Base-by-base conservation (phyloP, 441 rosid species). In the Corymbia citriodora region DNA sequence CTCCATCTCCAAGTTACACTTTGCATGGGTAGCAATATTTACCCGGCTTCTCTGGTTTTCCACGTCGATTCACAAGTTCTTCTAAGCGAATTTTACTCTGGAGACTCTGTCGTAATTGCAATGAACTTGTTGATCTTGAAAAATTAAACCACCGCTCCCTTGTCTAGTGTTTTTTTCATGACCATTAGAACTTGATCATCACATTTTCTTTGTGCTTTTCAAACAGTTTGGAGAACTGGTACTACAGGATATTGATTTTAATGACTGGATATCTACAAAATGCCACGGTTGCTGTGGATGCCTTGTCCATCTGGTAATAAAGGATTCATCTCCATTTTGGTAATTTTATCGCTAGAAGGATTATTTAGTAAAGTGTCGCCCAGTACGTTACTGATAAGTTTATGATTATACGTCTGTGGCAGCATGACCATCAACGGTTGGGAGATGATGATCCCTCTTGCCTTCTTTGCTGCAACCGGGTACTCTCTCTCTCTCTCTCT, bases 361-460 rank as follows among this genome's bases (percentile, higher is more conserved):
- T 79, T 79, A 79, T 79, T 12, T 52, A 45, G 18, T 79, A 14
- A 45, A 79, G n/a, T 79, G 85, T 21, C 52, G 10, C 10, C 10
- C 6, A 0, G 29, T 79, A 79, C 1, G 52, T 23, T 14, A 12
- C n/a, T 79, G 23, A 79, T 40, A 79, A 79, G 85, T 79, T 79
- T 12, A 45, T 23, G 48, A 27, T 23, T 8, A 1, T 7, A 45
- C 2, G 52, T 79, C 52, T 23, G 23, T 79, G 52, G n/a, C 70
- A 87, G 88, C 88, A 87, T 87, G 70, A 55, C 45, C 88, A 55
- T 87, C 88, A 87, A 87, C 33, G 88, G 88, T 54, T 87, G 88
- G 88, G 70, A 55, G 88, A 87, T 87, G 88, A 87, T 87, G 88
- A 87, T 87, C 72, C 88, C 88, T 29, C 72, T 87, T 40, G 19